These are phyloP conservation scores for Yamadazyma siamensis DNA, from an alignment of 1,139 yeast genomes.

Conservation along the genomic window DNA sequence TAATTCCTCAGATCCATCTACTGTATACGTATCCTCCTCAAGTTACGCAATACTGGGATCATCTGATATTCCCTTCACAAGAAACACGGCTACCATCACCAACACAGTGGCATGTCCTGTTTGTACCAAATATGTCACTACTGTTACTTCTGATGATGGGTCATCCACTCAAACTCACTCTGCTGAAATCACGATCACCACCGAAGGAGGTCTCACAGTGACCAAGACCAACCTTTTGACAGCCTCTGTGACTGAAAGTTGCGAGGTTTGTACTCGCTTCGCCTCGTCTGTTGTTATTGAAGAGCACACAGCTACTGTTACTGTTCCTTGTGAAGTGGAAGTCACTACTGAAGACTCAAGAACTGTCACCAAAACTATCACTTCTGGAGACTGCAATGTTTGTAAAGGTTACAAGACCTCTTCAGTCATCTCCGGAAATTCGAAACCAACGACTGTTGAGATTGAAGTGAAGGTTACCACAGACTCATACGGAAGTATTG, in stretches of 20 bases:
- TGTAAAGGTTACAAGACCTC: conserved; percentile 4
- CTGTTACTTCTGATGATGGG: too few species aligned
- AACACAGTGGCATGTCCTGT: too few species aligned
- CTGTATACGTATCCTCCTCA: too few species aligned
- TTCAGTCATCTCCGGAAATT: conserved; percentile 1
- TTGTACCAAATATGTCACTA: too few species aligned
- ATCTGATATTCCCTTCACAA: too few species aligned
- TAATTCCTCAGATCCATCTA: too few species aligned
- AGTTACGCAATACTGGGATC: too few species aligned
- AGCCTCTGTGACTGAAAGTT: conserved; percentile 2
- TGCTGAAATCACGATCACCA: too few species aligned
- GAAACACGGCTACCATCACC: too few species aligned
- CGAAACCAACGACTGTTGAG: conserved; percentile 1
- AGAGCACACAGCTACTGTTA: conserved; percentile 2
- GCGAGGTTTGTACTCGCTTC: conserved; percentile 4
- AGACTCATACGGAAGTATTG: conserved; percentile 1
- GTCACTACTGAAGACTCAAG: conserved; percentile 5
- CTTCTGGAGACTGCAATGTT: conserved; percentile 14
- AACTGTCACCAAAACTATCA: conserved; percentile 4
- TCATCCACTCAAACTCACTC: too few species aligned
- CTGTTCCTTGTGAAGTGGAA: conserved; percentile 6
- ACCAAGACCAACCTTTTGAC: too few species aligned
- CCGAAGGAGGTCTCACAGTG: too few species aligned
- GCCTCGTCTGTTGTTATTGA: conserved; percentile 1
- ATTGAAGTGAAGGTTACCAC: conserved; percentile 4